A percentile compares a stretch with the other conserved stretches of the same genome.
Conservation (phyloP, 257 asterid species). For the Sherardia arvensis region DNA sequence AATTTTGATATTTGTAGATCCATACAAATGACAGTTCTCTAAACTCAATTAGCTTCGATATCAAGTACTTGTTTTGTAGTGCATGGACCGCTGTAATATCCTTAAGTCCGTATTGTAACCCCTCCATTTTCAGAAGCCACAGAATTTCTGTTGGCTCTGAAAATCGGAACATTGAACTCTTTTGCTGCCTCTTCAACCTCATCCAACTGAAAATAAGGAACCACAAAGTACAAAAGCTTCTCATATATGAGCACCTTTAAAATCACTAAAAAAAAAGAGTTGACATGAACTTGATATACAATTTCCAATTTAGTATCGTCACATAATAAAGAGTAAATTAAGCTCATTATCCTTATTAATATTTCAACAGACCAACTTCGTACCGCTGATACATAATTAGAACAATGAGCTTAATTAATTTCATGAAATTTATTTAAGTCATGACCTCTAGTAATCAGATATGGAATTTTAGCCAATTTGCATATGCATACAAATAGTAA, state of each 20-base stretch:
- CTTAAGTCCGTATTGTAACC: slow-evolving; percentile 87
- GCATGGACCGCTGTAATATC: slow-evolving; percentile 87
- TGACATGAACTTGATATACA: too few relatives aligned
- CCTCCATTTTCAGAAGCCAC: slow-evolving; percentile 84
- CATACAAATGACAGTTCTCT: too few relatives aligned
- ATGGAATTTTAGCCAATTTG: too few relatives aligned
- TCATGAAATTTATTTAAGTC: too few relatives aligned
- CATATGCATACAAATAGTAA: too few relatives aligned
- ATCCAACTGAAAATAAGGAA: slow-evolving; percentile 32
- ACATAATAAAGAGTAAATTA: too few relatives aligned
- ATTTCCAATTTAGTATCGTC: too few relatives aligned
- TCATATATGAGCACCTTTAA: slow-evolving; percentile 42
- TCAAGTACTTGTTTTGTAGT: slow-evolving; percentile 82
- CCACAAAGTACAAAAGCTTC: background rate
- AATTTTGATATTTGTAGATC: slow-evolving; percentile 91
- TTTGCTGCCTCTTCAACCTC: slow-evolving; percentile 73
- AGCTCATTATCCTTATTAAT: too few relatives aligned
- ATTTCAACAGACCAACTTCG: too few relatives aligned
- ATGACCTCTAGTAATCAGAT: too few relatives aligned
- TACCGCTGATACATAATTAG: too few relatives aligned
- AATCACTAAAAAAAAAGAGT: slow-evolving; percentile 48
- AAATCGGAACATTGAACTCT: slow-evolving; percentile 58
- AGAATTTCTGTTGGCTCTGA: slow-evolving; percentile 47
- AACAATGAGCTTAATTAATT: too few relatives aligned
- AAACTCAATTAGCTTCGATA: slow-evolving; percentile 77